Evolutionary conservation across 352 stramenopile genomes (phyloP), one percentile per base, ranked within the genome.

Genomic region (Phytophthora boehmeriae): DNA sequence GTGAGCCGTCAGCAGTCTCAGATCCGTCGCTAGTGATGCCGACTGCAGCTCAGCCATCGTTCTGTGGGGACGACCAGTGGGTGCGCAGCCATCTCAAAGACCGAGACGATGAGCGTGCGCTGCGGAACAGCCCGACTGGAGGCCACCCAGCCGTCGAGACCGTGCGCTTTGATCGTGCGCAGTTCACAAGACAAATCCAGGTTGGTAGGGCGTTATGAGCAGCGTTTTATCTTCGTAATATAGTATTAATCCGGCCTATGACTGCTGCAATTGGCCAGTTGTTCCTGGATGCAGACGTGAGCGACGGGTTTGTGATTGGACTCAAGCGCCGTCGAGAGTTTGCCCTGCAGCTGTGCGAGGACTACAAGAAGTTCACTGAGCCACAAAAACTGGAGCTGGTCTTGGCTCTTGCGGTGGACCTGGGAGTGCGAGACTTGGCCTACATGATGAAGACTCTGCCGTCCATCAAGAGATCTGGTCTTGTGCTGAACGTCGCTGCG

Each of bases 311-410:
- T 44, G 86, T 95, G 25, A 90, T 92, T 44, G 80, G 81, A 3
- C 73, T 93, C 48, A 95, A 95, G 70, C 77, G 76, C 16, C 81
- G 82, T 3, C 76, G 83, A 57, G 86, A 93, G 57, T 91, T 95
- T 42, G 86, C 84, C 34, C 61, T 83, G 51, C 77, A 86, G 65
- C 66, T 93, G 36, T 93, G 84, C 36, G 68, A 82, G 17, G 78
- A 91, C 48, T 95, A 93, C 69, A 79, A 74, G 58, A 78, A 80
- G 44, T 93, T 92, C 52, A 92, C 80, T 8, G 81, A 92, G 32
- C 58, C 66, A 8, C 86, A 95, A 57, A 91, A 90, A 56, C 66
- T 93, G 28, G 79, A 89, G 34, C 76, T 95, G 17, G 82, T 95
- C 42, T 62, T 95, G 17, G 86, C 84, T 34, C 76, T 95, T 14